A percentile compares a stretch with the other conserved stretches of the same genome.
Conservation (phyloP, 1,284 basidiomycete species). For the Malassezia sp. region DNA sequence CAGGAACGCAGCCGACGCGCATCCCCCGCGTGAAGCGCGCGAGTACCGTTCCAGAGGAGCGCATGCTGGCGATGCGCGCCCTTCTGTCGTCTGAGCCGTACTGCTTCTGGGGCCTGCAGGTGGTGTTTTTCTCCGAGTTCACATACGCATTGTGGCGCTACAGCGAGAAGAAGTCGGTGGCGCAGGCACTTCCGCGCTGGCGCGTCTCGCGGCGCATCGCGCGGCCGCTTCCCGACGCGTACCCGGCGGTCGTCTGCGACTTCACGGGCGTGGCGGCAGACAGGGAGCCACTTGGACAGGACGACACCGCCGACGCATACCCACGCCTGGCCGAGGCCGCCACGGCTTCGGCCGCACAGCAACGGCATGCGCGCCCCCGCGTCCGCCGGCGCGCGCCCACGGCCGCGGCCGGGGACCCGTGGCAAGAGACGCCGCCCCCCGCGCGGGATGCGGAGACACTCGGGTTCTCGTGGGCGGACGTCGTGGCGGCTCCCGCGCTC, state of each 20-base stretch:
- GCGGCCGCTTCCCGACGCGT: conserved; percentile 3
- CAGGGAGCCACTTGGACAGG: conserved; percentile 10
- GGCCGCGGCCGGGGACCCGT: not conserved
- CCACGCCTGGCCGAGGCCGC: conserved; percentile 9
- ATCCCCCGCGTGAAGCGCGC: not conserved
- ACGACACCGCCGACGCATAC: not conserved
- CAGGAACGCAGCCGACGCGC: not conserved
- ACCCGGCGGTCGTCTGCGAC: conserved; percentile 26
- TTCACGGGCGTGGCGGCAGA: conserved; percentile 34
- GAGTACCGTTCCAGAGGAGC: conserved; percentile 22
- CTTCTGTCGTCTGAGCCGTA: conserved; percentile 39
- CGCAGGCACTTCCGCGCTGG: conserved; percentile 4
- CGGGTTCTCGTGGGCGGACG: conserved; percentile 3
- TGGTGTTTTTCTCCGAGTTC: conserved; percentile 40
- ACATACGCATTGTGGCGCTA: conserved; percentile 22
- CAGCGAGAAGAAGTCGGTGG: conserved; percentile 15
- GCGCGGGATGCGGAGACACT: conserved; percentile 7
- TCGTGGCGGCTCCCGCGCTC: conserved; percentile 3
- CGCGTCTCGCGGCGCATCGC: not conserved
- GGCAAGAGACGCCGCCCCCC: conserved; percentile 6
- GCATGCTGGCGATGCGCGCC: conserved; percentile 40
- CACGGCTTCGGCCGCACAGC: conserved; percentile 5
- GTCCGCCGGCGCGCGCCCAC: not conserved
- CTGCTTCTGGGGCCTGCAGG: conserved; percentile 33
- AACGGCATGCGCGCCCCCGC: not conserved